These are phyloP conservation scores for Hanseniaspora uvarum DNA, from an alignment of 1,139 yeast species.

Conservation along the genomic window DNA sequence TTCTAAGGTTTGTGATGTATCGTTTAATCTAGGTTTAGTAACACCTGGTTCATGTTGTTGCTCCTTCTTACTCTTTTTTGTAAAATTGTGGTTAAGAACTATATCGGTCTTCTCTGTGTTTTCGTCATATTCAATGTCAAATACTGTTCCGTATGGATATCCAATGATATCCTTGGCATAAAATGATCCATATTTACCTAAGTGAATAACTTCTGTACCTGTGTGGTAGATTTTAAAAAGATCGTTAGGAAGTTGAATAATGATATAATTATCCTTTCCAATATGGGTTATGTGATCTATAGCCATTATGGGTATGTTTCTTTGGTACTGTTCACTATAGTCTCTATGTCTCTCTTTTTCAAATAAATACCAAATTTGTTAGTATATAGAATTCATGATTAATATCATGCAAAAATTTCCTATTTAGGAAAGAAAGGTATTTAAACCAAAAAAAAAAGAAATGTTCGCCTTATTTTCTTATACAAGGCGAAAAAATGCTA, in stretches of 20 bases:
- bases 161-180: constrained; percentile 66
- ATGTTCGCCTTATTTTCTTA: neutral
- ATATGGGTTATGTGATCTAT: constrained; percentile 31
- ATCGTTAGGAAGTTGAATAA: constrained; percentile 71
- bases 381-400: neutral
- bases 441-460: neutral
- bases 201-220: constrained; percentile 46
- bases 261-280: constrained; percentile 35
- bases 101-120: constrained; percentile 20
- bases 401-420: neutral
- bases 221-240: constrained; percentile 62
- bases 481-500: neutral
- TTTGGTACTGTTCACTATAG: no score
- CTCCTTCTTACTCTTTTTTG: constrained; percentile 29
- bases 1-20: constrained; percentile 17
- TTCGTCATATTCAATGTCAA: constrained; percentile 60
- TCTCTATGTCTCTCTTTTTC: no score
- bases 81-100: neutral
- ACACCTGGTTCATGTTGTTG: constrained; percentile 24
- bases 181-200: constrained; percentile 90
- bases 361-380: neutral
- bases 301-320: no score
- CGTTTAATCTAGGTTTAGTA: constrained; percentile 18
- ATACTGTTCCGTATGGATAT: constrained; percentile 75
- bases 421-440: neutral